phyloP scores from a whole-genome alignment of 805 yeast genomes.

The Lipomyces chichibuensis region DNA sequence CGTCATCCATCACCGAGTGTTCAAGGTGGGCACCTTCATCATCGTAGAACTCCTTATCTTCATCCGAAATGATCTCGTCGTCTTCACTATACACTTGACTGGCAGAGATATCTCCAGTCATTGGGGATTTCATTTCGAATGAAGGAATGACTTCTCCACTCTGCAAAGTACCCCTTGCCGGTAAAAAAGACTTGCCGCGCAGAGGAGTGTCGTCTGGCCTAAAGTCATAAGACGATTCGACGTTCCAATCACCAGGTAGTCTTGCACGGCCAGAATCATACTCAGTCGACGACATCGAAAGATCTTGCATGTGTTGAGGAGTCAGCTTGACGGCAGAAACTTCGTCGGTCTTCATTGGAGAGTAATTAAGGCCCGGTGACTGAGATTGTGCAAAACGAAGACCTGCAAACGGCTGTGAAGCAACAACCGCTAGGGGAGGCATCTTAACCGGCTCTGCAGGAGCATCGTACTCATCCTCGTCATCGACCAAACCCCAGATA shows the following conservation, averaged over 20 bases:
- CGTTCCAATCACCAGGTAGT: constrained; percentile 25
- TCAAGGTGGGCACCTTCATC: constrained; percentile 17
- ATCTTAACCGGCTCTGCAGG: constrained; percentile 43
- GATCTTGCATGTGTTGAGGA: constrained; percentile 15
- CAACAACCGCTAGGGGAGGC: constrained; percentile 1
- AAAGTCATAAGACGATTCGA: constrained; percentile 11
- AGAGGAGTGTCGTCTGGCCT: constrained; percentile 14
- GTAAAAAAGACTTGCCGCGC: constrained; percentile 19
- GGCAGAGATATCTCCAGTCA: background rate
- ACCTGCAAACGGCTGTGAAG: background rate
- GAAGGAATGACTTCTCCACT: background rate
- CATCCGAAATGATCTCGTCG: constrained; percentile 17
- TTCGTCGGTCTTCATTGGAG: constrained; percentile 40
- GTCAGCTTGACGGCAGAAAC: constrained; percentile 36
- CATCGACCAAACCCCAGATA: constrained; percentile 86
- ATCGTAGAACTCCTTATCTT: constrained; percentile 13
- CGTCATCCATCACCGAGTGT: constrained; percentile 6
- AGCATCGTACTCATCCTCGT: constrained; percentile 57
- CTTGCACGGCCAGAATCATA: constrained; percentile 14
- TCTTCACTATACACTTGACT: constrained; percentile 3
- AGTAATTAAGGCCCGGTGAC: constrained; percentile 10
- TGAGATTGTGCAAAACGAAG: constrained; percentile 7
- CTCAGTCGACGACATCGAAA: constrained; percentile 5
- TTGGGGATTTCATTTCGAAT: background rate
- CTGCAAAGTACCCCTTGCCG: constrained; percentile 12